Percentiles rank a stretch among this genome's conserved stretches.
Evolutionary conservation across 176 grass and related monocot species (phyloP).

Genomic region (Rhynchospora tenuis): DNA sequence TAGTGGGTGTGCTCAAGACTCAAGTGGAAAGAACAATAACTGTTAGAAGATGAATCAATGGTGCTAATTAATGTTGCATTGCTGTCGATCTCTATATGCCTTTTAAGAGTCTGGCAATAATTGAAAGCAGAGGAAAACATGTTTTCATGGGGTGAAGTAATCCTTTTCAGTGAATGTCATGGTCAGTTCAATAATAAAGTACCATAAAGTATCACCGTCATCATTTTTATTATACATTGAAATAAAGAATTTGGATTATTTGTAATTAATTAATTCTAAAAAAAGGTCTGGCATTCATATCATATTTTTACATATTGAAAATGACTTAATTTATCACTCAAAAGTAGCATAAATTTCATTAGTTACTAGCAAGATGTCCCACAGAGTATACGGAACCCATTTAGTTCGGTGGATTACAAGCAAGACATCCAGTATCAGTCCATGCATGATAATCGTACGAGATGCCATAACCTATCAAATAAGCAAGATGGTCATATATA

Average conservation of each 20-base stretch:
- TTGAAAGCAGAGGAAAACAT: neutral
- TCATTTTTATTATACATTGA: no score
- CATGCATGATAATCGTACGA: no score
- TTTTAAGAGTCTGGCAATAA: neutral
- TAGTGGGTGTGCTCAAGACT: neutral
- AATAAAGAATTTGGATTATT: no score
- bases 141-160: neutral
- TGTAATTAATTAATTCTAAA: no score
- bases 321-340: neutral
- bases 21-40: neutral
- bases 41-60: neutral
- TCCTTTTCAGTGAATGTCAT: neutral
- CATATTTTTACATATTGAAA: no score
- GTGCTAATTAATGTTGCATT: neutral
- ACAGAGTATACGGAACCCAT: no score
- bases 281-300: no score
- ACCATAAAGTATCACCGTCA: no score
- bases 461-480: no score
- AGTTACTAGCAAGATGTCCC: neutral
- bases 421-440: no score
- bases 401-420: no score
- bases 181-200: neutral
- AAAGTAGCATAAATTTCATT: neutral
- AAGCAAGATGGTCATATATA: no score
- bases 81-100: neutral